A percentile compares a stretch with the other conserved stretches of the same genome.
Evolutionary conservation across 2,329 filamentous ascomycete genomes (phyloP).

Genomic region (Lachnellula suecica): DNA sequence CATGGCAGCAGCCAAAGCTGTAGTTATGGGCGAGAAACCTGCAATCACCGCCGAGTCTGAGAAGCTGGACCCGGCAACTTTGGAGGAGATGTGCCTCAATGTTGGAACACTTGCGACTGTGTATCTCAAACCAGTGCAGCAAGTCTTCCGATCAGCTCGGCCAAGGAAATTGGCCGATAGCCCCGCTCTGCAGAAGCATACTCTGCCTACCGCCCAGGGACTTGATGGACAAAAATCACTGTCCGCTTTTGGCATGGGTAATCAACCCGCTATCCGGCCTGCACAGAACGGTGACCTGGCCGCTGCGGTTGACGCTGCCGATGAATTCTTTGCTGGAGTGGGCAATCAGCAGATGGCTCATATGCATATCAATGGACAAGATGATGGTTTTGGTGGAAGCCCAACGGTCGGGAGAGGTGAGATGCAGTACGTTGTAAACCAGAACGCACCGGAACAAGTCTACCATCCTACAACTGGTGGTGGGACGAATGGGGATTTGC

Average conservation of each 20-base stretch:
- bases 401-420: conserved; percentile 46
- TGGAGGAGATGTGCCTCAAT: conserved; percentile 96
- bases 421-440: conserved; percentile 72
- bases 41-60: conserved; percentile 95
- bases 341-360: conserved; percentile 71
- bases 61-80: conserved; percentile 82
- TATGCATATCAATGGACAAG: conserved; percentile 61
- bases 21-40: conserved; percentile 98
- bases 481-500: conserved; percentile 68
- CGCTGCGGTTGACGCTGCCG: conserved; percentile 78
- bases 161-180: conserved; percentile 77
- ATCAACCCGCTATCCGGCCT: conserved; percentile 31
- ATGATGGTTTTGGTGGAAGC: conserved; percentile 62
- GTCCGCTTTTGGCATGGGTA: conserved; percentile 53
- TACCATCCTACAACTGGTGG: conserved; percentile 67
- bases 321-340: conserved; percentile 85
- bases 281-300: conserved; percentile 51
- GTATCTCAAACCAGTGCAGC: conserved; percentile 96
- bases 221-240: conserved; percentile 59
- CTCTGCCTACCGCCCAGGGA: conserved; percentile 51
- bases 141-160: conserved; percentile 88
- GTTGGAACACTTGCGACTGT: conserved; percentile 96
- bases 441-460: conserved; percentile 74
- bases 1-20: conserved; percentile 77
- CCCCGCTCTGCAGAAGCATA: conserved; percentile 78